Percentiles rank a stretch among this genome's conserved stretches.
These are phyloP conservation scores for Phytopythium aichiense DNA, from an alignment of 352 stramenopile species.

Conservation along the genomic window DNA sequence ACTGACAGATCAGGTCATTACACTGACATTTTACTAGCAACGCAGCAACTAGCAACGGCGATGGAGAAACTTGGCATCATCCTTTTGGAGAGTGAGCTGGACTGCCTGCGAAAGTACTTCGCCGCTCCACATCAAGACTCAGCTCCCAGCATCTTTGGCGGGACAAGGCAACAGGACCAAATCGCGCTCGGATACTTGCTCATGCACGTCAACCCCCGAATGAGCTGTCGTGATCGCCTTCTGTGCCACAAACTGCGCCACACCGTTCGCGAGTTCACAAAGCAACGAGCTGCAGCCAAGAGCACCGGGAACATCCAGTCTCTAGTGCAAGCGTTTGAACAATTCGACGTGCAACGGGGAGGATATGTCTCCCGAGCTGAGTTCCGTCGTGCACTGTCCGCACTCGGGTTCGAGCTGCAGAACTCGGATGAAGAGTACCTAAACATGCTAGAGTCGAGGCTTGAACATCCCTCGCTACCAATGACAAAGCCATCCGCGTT, in stretches of 20 bases:
- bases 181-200: constrained; percentile 43
- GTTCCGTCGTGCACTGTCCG: constrained; percentile 59
- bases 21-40: constrained; percentile 16
- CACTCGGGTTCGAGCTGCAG: constrained; percentile 68
- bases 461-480: neutral
- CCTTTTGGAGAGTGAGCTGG: constrained; percentile 27
- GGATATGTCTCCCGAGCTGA: constrained; percentile 50
- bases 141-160: neutral
- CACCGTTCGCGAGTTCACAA: constrained; percentile 32
- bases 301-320: constrained; percentile 8
- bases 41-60: constrained; percentile 6
- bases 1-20: neutral
- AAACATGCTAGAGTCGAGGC: constrained; percentile 19
- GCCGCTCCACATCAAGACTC: neutral
- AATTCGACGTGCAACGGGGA: constrained; percentile 41
- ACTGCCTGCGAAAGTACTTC: constrained; percentile 20
- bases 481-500: neutral
- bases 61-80: constrained; percentile 32
- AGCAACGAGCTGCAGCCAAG: constrained; percentile 26
- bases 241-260: constrained; percentile 62
- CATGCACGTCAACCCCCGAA: constrained; percentile 51
- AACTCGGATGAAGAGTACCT: constrained; percentile 54
- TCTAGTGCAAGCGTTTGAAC: constrained; percentile 41
- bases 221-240: constrained; percentile 45
- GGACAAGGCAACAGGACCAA: constrained; percentile 7